Percentiles rank a stretch among this genome's conserved stretches.
phyloP scores from a whole-genome alignment of 2,329 filamentous ascomycete species.

The Davidsoniella australis region DNA sequence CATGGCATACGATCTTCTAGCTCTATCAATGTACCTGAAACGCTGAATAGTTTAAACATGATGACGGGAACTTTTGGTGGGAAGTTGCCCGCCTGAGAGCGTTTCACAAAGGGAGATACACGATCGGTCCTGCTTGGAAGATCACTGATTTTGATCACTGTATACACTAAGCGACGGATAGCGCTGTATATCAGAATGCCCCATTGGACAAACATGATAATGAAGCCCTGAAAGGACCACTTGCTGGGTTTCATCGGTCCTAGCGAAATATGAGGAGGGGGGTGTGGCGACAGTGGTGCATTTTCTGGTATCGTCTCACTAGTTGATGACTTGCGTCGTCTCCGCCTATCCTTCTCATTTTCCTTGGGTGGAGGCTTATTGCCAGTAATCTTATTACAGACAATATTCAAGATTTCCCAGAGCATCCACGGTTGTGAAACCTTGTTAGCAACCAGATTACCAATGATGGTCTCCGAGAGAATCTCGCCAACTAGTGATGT shows the following conservation, averaged over 20 bases:
- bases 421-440: slow-evolving; percentile 77
- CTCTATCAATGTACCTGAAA: slow-evolving; percentile 54
- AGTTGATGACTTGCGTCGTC: background rate
- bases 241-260: background rate
- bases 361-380: slow-evolving; percentile 16
- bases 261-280: background rate
- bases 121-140: slow-evolving; percentile 13
- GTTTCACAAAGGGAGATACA: slow-evolving; percentile 2
- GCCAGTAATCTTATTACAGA: slow-evolving; percentile 26
- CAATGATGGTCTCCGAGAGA: slow-evolving; percentile 76
- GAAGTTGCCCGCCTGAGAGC: slow-evolving; percentile 9
- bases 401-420: slow-evolving; percentile 67
- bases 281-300: too few relatives aligned
- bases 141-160: slow-evolving; percentile 15
- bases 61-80: slow-evolving; percentile 45
- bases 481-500: slow-evolving; percentile 73
- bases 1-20: slow-evolving; percentile 76
- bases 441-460: slow-evolving; percentile 63
- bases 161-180: slow-evolving; percentile 43
- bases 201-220: slow-evolving; percentile 40
- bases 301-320: too few relatives aligned
- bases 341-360: slow-evolving; percentile 5
- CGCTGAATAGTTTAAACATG: slow-evolving; percentile 61
- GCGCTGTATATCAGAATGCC: slow-evolving; percentile 38
- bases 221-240: slow-evolving; percentile 30